These are phyloP conservation scores for Knoxdaviesia capensis DNA, from an alignment of 2,329 filamentous ascomycete genomes.

Conservation along the genomic window DNA sequence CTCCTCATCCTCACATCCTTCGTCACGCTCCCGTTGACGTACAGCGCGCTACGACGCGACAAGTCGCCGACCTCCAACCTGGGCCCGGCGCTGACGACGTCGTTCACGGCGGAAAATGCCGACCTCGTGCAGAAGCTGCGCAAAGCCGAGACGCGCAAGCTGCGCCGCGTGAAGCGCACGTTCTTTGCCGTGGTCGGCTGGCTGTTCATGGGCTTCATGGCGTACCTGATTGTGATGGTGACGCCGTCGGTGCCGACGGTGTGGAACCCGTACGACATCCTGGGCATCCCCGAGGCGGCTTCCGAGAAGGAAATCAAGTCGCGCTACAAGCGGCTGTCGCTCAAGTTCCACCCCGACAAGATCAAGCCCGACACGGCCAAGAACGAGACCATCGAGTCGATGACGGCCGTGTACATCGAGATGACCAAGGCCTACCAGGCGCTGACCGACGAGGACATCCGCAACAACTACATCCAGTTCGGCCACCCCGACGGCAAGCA, in stretches of 20 bases:
- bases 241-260: conserved; percentile 52
- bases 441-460: conserved; percentile 87
- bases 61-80: conserved; percentile 11
- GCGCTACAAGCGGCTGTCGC: conserved; percentile 70
- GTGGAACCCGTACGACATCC: conserved; percentile 93
- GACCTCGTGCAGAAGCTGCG: conserved; percentile 68
- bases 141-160: conserved; percentile 72
- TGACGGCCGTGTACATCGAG: conserved; percentile 84
- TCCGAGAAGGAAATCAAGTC: conserved; percentile 83
- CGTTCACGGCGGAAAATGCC: conserved; percentile 64
- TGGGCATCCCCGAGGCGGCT: conserved; percentile 65
- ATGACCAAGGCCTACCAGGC: conserved; percentile 97
- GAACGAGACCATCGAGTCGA: conserved; percentile 69
- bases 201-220: conserved; percentile 71
- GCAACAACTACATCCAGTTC: conserved; percentile 91
- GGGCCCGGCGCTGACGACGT: conserved; percentile 9
- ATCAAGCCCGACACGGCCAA: conserved; percentile 61
- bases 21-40: conserved; percentile 77
- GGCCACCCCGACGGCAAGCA: conserved; percentile 97
- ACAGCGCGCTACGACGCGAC: conserved; percentile 51
- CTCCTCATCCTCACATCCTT: conserved; percentile 77
- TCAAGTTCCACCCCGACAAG: conserved; percentile 88
- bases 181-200: conserved; percentile 60
- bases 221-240: conserved; percentile 73
- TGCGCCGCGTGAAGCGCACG: conserved; percentile 71